Evolutionary conservation across 129 eudicot genomes (phyloP).

Genomic region (Flaveria sonorensis): DNA sequence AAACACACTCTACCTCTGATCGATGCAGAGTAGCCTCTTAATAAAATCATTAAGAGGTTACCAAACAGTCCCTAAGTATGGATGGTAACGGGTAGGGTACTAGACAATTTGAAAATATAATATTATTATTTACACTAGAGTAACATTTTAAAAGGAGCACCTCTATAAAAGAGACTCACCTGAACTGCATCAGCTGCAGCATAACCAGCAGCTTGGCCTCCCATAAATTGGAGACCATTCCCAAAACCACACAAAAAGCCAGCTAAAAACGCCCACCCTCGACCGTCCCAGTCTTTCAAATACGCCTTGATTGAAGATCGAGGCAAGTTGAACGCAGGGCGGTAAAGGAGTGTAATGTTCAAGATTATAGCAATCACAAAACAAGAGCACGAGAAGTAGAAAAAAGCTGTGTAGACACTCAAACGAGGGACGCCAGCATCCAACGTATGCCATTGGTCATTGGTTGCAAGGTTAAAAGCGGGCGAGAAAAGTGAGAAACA

Average conservation of each 20-base stretch:
- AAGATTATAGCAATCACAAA: slow-evolving; percentile 67
- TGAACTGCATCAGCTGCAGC: slow-evolving; percentile 97
- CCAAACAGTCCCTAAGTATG: not conserved
- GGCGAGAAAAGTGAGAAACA: slow-evolving; percentile 87
- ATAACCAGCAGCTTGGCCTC: slow-evolving; percentile 97
- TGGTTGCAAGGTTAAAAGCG: slow-evolving; percentile 86
- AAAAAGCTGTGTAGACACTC: slow-evolving; percentile 81
- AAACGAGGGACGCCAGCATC: slow-evolving; percentile 69
- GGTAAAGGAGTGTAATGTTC: slow-evolving; percentile 63
- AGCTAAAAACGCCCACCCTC: slow-evolving; percentile 86
- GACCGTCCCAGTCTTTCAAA: slow-evolving; percentile 71
- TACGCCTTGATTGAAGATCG: slow-evolving; percentile 61
- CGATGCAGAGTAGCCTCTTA: too few relatives aligned
- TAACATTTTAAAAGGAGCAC: too few relatives aligned
- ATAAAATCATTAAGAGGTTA: too few relatives aligned
- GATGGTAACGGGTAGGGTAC: not conserved
- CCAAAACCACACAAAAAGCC: slow-evolving; percentile 90
- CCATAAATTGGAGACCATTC: slow-evolving; percentile 91
- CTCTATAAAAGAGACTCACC: slow-evolving; percentile 38
- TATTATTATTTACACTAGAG: not conserved
- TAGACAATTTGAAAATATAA: not conserved
- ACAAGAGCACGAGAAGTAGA: slow-evolving; percentile 85
- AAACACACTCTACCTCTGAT: too few relatives aligned
- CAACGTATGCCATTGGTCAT: slow-evolving; percentile 82
- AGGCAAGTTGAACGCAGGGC: slow-evolving; percentile 61